Evolutionary conservation across 495 filamentous ascomycete species (phyloP), one percentile per base, ranked within the genome.

Genomic region (Saxophila tyrrhenica): DNA sequence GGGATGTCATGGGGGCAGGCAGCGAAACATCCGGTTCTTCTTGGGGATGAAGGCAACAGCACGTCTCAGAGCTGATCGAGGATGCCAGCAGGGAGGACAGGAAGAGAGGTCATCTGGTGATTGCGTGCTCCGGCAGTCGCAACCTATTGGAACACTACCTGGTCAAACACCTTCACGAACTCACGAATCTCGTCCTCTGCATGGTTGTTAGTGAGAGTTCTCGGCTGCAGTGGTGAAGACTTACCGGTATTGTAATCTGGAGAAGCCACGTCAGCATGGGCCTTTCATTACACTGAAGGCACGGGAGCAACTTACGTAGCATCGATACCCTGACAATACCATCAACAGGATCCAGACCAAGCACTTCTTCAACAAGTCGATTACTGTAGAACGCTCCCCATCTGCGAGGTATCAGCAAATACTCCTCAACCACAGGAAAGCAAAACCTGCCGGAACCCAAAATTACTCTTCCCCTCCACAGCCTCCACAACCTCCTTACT

Each of bases 171-270:
- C 25, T 63, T 65, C 16, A 80, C 71, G 48, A 79, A 70, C 48
- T 65, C 70, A 32, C 71, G 64, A 20, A 83, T 70, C 60, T 85
- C 81, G 3, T 75, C 72, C 68, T 75, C 79, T 79, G 58, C 52
- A 53, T 39, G 48, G 65, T 23, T 3, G 19, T 54, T 35, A 56
- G 57, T n/a, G 9, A 25, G 25, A 9, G 22, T 25, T 29, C 24
- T 42, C n/a, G n/a, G 25, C 13, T 39, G 39, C n/a, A 25, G 17
- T 24, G 8, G 45, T 23, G 7, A 24, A 49, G 48, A 73, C 77
- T 75, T 61, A 82, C 82, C 68, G 7, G 80, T 86, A 62, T 88
- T 89, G 69, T 88, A 88, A 70, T 87, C 83, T 65, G 83, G 75
- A n/a, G n/a, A n/a, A n/a, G n/a, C n/a, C n/a, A n/a, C n/a, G n/a